Evolutionary conservation across 148 eudicot genomes (phyloP), one percentile per base, ranked within the genome.

Genomic region (Silene uniflora): DNA sequence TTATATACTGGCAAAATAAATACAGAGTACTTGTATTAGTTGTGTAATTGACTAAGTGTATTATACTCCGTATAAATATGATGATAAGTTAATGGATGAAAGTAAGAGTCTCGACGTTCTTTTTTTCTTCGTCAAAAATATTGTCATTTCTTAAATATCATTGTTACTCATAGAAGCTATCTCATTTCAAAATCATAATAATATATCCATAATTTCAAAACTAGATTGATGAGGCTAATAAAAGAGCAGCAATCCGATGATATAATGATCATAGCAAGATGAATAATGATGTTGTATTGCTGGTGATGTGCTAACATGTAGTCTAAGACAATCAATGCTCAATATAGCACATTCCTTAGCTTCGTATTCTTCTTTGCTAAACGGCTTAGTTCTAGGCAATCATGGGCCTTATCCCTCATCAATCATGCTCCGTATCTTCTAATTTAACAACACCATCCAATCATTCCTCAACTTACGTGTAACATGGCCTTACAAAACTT

Each of bases 301-400:
- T 75, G 83, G 76, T 80, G 79, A 22, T 71, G 42, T 76, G 74
- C 61, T 76, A 76, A 76, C 83, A 81, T 81, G 83, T 76, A 81
- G 83, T 81, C 80, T 81, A 81, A 76, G 80, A 81, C 80, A 81
- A 81, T 72, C 83, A 76, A 81, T 76, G 63, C 56, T 69, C 69
- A 49, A 27, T 27, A 27, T 27, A 27, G 29, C 76, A 73, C n/a
- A 21, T 39, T 6, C 32, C n/a, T 12, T 27, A 27, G 1, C 29
- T 27, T 27, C 29, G 29, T 27, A 27, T 32, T 9, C 14, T 39
- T 39, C 16, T 25, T 59, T 44, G 27, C 35, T 67, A 77, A 21
- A 60, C 56, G 29, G 60, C 46, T 59, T n/a, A 42, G 49, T 42
- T 22, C 58, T 23, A 23, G 10, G 49, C 42, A 63, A 80, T 81